Base-by-base conservation (phyloP, 768 basidiomycete species). In the Stropharia rugosoannulata region DNA sequence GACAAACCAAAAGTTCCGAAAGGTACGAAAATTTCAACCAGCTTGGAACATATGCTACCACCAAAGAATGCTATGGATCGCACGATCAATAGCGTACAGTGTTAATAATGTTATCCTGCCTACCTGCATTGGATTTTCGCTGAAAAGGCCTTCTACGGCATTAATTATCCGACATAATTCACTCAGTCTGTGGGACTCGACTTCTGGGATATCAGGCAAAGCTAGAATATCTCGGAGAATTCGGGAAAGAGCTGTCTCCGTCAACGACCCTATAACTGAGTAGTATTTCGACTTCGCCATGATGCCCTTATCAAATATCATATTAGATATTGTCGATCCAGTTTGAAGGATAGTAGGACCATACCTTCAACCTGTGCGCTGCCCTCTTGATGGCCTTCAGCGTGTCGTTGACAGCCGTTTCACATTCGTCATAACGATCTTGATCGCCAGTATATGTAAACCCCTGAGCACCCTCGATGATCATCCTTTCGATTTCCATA, bases 21-120 rank as follows among this genome's bases (percentile, higher is more conserved):
- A 97, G 78, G 70, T 98, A 98, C 16, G 90, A 93, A 70, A 92
- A 96, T 70, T 96, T 96, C 62, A 97, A 77, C 95, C 95, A 98
- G 11, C 84, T 87, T 1, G 92, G 89, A n/a, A 95, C 91, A 59
- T 92, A 93, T 0, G 84, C 85, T 0, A 88, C 89, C 6, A 93
- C 85, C 46, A 89, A 85, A 0, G 91, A 88, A 16, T 87, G 79
- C 82, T 89, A 42, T 43, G n/a, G 45, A 60, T 32, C n/a, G 15
- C 40, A 27, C 38, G 32, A 15, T 46, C 25, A 41, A 22, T 40
- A 29, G 22, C 40, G 43, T 42, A 45, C 22, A 38, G 36, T 25
- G 36, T 37, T 35, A 54, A 19, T 3, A 32, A 29, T 39, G 46
- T 49, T 22, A 54, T 42, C 7, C 35, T 22, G 55, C 79, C 59